Evolutionary conservation across 2,329 filamentous ascomycete genomes (phyloP), one percentile per base, ranked within the genome.

Genomic region (Diaporthe sp.): DNA sequence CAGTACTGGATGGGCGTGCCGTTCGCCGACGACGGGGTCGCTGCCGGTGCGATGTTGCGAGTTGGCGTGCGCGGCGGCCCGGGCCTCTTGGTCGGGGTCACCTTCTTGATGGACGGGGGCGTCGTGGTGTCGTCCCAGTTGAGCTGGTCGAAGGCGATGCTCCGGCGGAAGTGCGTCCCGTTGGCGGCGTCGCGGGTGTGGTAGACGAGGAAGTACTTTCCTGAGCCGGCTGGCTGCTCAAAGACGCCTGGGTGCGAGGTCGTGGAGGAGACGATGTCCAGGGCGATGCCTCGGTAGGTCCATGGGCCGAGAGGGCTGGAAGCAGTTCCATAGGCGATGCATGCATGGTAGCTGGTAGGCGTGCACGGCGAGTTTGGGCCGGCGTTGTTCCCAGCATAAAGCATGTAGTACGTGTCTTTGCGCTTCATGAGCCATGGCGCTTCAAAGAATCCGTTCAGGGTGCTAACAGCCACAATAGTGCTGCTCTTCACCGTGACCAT

Each of bases 321-420:
- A 4, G 82, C 81, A 1, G 82, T 84, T 15, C 83, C 84, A 67
- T 84, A 84, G 8, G 82, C 83, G 55, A 84, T 82, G 71, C 83
- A 85, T 6, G 84, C 84, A 73, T 85, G 83, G 75, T 84, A 85
- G 15, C 81, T 82, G 2, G 83, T 84, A 8, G 83, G 83, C 1
- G 83, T 84, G 78, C 83, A 84, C 1, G 83, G 83, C 1, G 83
- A 84, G 73, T 80, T 76, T 1, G 80, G 74, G 2, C 83, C 83
- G 1, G 83, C 83, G 74, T 84, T 84, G 75, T 85, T 85, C 5
- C 81, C 84, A 1, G 84, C 83, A 60, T 84, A 85, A 7, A 85
- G 78, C 80, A 85, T 81, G 78, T 85, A 85, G 77, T 85, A 85
- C 0, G 83, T 84, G 6, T 73, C 73, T 2, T 79, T 79, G 0